Evolutionary conservation across 108 stramenopile genomes (phyloP), one percentile per base, ranked within the genome.

Genomic region (Pseudonitzschia delicatissima): DNA sequence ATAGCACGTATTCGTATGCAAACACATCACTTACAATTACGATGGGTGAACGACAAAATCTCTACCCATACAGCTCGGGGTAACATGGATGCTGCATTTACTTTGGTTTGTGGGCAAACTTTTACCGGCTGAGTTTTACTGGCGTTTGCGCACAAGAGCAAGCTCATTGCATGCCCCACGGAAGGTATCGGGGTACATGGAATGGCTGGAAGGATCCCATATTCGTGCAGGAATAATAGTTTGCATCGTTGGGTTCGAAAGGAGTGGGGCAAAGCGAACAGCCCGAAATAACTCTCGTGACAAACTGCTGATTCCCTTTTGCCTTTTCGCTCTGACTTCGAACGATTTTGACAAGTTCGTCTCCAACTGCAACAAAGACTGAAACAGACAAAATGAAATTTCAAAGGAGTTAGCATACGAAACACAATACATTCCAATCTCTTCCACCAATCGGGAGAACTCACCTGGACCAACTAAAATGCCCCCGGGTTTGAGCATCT

Each of bases 391-490:
- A 34, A 17, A 52, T 2, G 23, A 51, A 17, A 11, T 17, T 37
- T 0, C 21, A 40, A 39, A 25, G 12, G 18, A 18, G 15, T 59
- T 15, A 34, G 11, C 15, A 42, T 11, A 42, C 2, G 40, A 42
- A 42, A 15, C 15, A 42, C 15, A 11, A 42, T 42, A 11, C 11
- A 15, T 15, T 15, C 0, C 40, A 42, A 42, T 15, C 11, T 15
- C 40, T 15, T 15, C 40, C 5, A 26, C 12, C 25, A 7, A 29
- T 20, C 5, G 7, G 28, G n/a, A 2, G 15, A 15, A 61, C 83
- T 69, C 61, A 89, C 85, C 88, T 36, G 93, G 93, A 40, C 84
- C 90, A 50, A 94, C 87, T 34, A 94, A 78, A 62, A 94, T 83
- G 18, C 93, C 93, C 11, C 88, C 87, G 9, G 88, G 90, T 32